Evolutionary conservation across 305 asterid genomes (phyloP).

Genomic region (Withania somnifera): DNA sequence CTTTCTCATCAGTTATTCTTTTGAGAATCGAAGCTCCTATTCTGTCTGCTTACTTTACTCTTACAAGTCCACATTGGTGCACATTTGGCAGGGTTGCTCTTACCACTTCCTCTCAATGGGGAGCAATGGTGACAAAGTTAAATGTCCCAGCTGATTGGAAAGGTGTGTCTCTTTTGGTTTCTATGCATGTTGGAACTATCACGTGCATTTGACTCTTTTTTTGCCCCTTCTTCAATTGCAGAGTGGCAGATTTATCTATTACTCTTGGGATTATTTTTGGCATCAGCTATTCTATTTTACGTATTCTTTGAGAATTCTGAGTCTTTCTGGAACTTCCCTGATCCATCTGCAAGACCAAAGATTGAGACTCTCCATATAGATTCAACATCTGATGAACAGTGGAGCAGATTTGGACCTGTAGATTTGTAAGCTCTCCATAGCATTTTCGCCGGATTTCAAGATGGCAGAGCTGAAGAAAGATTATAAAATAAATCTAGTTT

Average conservation of each 20-base stretch:
- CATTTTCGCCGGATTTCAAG: background rate
- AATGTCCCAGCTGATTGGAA: conserved; percentile 88
- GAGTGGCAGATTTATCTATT: conserved; percentile 88
- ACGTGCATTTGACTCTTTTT: background rate
- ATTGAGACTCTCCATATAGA: conserved; percentile 38
- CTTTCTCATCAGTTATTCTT: background rate
- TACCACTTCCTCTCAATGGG: conserved; percentile 81
- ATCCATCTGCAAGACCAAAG: conserved; percentile 31
- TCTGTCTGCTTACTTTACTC: background rate
- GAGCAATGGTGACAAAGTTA: conserved; percentile 67
- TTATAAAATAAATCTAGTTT: background rate
- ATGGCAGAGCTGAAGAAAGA: background rate
- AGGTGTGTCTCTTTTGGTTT: conserved; percentile 38
- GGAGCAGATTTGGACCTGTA: conserved; percentile 46
- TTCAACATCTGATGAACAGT: conserved; percentile 36
- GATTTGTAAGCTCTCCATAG: conserved; percentile 11
- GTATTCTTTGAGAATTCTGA: conserved; percentile 77
- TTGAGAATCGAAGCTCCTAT: background rate
- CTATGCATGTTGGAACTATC: background rate
- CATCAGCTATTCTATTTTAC: conserved; percentile 62
- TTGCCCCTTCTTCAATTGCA: conserved; percentile 21
- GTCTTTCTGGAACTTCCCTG: conserved; percentile 90
- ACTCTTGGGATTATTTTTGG: conserved; percentile 76
- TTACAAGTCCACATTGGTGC: background rate
- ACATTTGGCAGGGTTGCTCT: conserved; percentile 58